Conservation (phyloP, 352 stramenopile genomes). For the Globisporangium recalcitrans region DNA sequence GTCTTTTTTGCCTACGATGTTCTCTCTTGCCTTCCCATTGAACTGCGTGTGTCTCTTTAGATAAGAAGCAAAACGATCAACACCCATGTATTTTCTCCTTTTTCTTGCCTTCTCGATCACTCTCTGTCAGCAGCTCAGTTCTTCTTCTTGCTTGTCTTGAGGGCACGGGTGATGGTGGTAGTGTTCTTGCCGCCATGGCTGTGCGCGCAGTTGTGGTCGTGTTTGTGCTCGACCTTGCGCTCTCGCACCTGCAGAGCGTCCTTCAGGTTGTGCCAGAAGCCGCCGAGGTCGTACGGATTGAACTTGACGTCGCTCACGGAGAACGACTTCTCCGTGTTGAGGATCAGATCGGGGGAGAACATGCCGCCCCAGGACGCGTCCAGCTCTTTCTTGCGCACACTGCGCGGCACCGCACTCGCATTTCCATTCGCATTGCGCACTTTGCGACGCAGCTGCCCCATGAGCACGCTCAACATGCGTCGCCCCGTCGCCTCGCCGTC, state of each 20-base stretch:
- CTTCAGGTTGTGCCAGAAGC: slow-evolving; percentile 53
- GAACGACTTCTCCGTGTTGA: slow-evolving; percentile 69
- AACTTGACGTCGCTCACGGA: slow-evolving; percentile 67
- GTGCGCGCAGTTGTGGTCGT: background rate
- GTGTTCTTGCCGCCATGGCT: background rate
- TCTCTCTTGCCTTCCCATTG: slow-evolving; percentile 2
- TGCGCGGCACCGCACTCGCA: slow-evolving; percentile 14
- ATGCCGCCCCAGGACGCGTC: slow-evolving; percentile 74
- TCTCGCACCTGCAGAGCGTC: slow-evolving; percentile 43
- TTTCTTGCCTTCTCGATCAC: background rate
- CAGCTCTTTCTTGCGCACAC: slow-evolving; percentile 46
- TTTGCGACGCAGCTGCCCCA: slow-evolving; percentile 35
- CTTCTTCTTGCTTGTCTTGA: slow-evolving; percentile 26
- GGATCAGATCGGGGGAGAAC: slow-evolving; percentile 61
- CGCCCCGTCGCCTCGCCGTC: slow-evolving; percentile 36
- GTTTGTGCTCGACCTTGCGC: background rate
- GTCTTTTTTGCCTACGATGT: background rate
- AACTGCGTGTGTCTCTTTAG: slow-evolving; percentile 8
- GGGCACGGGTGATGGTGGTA: background rate
- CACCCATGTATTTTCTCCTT: background rate
- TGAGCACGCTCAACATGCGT: slow-evolving; percentile 41
- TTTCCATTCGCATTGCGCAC: slow-evolving; percentile 17
- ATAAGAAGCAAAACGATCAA: slow-evolving; percentile 10
- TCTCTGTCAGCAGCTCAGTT: slow-evolving; percentile 13
- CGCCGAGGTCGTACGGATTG: slow-evolving; percentile 69